Percentiles rank a stretch among this genome's conserved stretches.
Evolutionary conservation across 2,329 filamentous ascomycete species (phyloP).

Genomic region (Cladosporium phlei): DNA sequence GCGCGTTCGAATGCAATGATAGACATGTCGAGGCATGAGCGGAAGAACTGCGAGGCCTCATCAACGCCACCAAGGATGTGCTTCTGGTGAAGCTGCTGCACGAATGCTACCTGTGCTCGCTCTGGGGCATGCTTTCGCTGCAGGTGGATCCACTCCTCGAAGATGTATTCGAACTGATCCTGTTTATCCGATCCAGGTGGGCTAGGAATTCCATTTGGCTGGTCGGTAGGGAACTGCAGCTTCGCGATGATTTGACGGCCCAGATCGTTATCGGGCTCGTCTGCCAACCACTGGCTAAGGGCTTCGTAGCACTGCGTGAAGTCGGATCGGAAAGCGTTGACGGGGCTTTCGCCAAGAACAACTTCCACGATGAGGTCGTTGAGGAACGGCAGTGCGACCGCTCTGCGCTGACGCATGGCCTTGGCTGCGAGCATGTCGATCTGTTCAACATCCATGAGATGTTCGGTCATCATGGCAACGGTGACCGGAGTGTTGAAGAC

Average conservation of each 20-base stretch:
- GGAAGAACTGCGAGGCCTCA: conserved; percentile 73
- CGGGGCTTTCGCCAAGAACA: conserved; percentile 70
- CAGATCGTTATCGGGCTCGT: conserved; percentile 61
- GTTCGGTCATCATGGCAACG: conserved; percentile 55
- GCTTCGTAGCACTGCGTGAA: conserved; percentile 78
- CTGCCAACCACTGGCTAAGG: conserved; percentile 73
- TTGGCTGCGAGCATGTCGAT: conserved; percentile 64
- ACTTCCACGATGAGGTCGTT: conserved; percentile 72
- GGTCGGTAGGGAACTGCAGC: conserved; percentile 51
- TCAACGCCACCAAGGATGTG: conserved; percentile 69
- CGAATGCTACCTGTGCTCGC: conserved; percentile 67
- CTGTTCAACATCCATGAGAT: conserved; percentile 56
- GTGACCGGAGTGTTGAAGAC: conserved; percentile 60
- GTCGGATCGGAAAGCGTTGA: conserved; percentile 70
- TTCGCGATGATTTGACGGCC: conserved; percentile 68
- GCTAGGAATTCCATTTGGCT: conserved; percentile 54
- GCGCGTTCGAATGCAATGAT: conserved; percentile 73
- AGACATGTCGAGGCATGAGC: conserved; percentile 73
- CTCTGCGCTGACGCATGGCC: conserved; percentile 65
- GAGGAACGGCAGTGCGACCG: conserved; percentile 72
- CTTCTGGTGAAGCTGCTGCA: conserved; percentile 74
- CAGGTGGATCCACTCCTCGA: conserved; percentile 89
- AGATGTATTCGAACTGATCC: conserved; percentile 89
- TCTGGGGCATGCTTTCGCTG: conserved; percentile 72
- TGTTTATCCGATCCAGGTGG: conserved; percentile 58